A percentile compares a stretch with the other conserved stretches of the same genome.
phyloP scores from a whole-genome alignment of 257 asterid genomes.

The Solanum ahanhuiri region DNA sequence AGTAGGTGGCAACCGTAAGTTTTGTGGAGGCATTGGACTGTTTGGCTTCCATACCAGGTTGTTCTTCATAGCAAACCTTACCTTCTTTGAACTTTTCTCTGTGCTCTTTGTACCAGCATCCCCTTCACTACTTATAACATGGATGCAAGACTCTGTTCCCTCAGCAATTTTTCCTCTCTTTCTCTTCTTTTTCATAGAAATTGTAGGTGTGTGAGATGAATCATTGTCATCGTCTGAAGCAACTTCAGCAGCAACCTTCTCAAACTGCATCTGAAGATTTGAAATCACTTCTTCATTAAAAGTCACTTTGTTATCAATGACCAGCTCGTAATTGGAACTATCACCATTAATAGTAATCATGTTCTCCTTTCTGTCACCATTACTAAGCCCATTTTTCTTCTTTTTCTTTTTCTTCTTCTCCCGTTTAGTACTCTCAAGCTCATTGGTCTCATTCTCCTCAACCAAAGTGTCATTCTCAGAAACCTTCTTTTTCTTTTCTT shows the following conservation, averaged over 20 bases:
- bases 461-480: constrained; percentile 3
- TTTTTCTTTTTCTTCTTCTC: constrained; percentile 20
- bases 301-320: constrained; percentile 16
- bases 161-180: constrained; percentile 35
- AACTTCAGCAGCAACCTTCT: constrained; percentile 68
- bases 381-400: constrained; percentile 11
- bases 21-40: constrained; percentile 89
- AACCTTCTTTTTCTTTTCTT: constrained; percentile 12
- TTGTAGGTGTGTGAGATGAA: constrained; percentile 18
- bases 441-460: constrained; percentile 7
- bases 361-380: constrained; percentile 5
- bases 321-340: constrained; percentile 14
- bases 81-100: constrained; percentile 72
- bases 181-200: constrained; percentile 38
- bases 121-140: constrained; percentile 13
- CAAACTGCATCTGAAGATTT: constrained; percentile 83
- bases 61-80: constrained; percentile 77
- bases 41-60: constrained; percentile 89
- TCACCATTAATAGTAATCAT: constrained; percentile 5
- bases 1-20: constrained; percentile 81
- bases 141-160: constrained; percentile 1
- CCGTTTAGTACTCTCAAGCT: constrained; percentile 2
- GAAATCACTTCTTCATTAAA: constrained; percentile 48
- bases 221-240: constrained; percentile 24
- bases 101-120: constrained; percentile 33